A percentile compares a stretch with the other conserved stretches of the same genome.
Conservation (phyloP, 768 basidiomycete species). For the Clitopilus passeckerianus region DNA sequence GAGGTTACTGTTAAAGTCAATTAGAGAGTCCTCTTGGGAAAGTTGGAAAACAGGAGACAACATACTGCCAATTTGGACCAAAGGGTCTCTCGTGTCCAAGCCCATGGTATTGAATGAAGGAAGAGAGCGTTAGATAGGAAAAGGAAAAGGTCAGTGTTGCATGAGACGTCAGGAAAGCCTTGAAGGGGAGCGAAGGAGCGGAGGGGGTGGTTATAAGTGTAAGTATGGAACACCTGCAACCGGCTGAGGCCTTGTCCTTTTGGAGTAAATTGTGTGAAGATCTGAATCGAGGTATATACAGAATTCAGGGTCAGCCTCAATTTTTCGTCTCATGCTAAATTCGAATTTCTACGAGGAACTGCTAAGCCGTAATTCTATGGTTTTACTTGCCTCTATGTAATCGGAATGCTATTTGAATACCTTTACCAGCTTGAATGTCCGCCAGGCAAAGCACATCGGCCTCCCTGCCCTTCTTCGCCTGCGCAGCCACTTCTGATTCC, state of each 20-base stretch:
- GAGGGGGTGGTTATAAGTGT: neutral
- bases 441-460: conserved; percentile 68
- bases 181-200: neutral
- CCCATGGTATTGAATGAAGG: neutral
- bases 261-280: neutral
- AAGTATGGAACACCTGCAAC: neutral
- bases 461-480: conserved; percentile 53
- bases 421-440: conserved; percentile 73
- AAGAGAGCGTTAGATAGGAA: neutral
- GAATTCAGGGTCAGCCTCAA: neutral
- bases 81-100: neutral
- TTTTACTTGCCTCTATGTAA: conserved; percentile 54
- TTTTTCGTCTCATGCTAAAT: neutral
- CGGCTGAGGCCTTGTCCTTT: neutral
- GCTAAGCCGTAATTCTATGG: conserved; percentile 3
- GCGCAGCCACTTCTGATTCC: conserved; percentile 48
- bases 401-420: conserved; percentile 76
- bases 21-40: neutral
- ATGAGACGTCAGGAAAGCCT: neutral
- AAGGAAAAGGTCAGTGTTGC: neutral
- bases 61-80: neutral
- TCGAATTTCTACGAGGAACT: neutral
- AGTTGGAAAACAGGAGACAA: neutral
- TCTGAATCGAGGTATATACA: neutral
- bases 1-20: conserved; percentile 19